A percentile compares a stretch with the other conserved stretches of the same genome.
Conservation (phyloP, 129 eudicot species). For the Tagetes erecta region DNA sequence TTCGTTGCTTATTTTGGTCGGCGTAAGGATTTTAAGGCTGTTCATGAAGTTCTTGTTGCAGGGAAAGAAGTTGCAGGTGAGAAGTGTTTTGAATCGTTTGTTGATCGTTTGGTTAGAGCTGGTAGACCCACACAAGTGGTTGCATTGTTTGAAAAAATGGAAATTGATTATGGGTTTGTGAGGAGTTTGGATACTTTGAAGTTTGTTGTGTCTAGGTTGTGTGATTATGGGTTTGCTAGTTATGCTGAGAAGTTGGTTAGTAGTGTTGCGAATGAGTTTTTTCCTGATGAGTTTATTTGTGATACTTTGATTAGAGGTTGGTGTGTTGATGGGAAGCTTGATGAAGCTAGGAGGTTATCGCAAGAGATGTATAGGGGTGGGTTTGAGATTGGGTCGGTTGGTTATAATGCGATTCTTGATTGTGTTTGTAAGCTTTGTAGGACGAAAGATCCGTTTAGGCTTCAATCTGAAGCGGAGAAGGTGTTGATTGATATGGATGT, state of each 20-base stretch:
- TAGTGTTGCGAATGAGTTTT: slow-evolving; percentile 65
- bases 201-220: slow-evolving; percentile 54
- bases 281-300: slow-evolving; percentile 77
- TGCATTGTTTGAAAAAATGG: slow-evolving; percentile 67
- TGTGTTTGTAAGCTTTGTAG: slow-evolving; percentile 84
- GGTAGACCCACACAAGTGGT: slow-evolving; percentile 73
- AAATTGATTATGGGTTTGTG: slow-evolving; percentile 70
- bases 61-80: slow-evolving; percentile 50
- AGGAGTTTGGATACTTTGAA: slow-evolving; percentile 57
- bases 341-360: slow-evolving; percentile 75
- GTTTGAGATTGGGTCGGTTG: slow-evolving; percentile 63
- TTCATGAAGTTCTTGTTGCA: slow-evolving; percentile 52
- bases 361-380: slow-evolving; percentile 94
- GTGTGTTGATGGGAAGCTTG: slow-evolving; percentile 85
- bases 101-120: slow-evolving; percentile 77
- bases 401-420: slow-evolving; percentile 81
- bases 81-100: slow-evolving; percentile 40
- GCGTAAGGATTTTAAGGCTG: slow-evolving; percentile 78
- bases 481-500: slow-evolving; percentile 86
- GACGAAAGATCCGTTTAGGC: slow-evolving; percentile 76
- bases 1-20: slow-evolving; percentile 79
- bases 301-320: slow-evolving; percentile 81
- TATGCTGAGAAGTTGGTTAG: slow-evolving; percentile 90
- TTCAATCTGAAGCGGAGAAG: slow-evolving; percentile 60
- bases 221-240: slow-evolving; percentile 78